A percentile compares a stretch with the other conserved stretches of the same genome.
Conservation (phyloP, 1,284 basidiomycete species). For the Ceratobasidium sp. region DNA sequence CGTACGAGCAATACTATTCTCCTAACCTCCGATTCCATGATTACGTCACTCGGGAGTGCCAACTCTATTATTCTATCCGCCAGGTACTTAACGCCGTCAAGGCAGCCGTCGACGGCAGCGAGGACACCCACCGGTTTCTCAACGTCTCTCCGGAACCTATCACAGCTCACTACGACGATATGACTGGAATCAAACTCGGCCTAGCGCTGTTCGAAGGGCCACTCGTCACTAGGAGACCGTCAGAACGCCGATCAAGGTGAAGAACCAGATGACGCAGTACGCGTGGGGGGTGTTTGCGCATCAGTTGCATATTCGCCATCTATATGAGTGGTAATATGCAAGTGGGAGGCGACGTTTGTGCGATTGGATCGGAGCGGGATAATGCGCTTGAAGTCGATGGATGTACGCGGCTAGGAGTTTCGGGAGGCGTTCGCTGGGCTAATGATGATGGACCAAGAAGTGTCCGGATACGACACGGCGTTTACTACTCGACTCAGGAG, state of each 20-base stretch:
- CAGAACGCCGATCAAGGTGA: constrained; percentile 22
- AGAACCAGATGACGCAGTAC: not conserved
- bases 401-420: constrained; percentile 9
- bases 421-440: constrained; percentile 13
- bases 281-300: constrained; percentile 25
- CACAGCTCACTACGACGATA: not conserved
- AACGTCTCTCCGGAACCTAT: not conserved
- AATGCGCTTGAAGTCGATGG: not conserved
- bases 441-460: constrained; percentile 10
- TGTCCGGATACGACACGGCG: constrained; percentile 8
- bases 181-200: constrained; percentile 9
- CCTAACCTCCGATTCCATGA: not conserved
- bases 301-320: constrained; percentile 32
- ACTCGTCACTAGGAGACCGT: constrained; percentile 27
- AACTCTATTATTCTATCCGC: not conserved
- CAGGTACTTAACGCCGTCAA: constrained; percentile 15
- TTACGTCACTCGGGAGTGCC: not conserved
- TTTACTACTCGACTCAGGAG: not conserved
- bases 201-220: constrained; percentile 11
- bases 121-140: not conserved
- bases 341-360: constrained; percentile 13
- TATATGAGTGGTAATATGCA: constrained; percentile 20
- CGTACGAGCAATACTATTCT: not conserved
- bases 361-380: constrained; percentile 28
- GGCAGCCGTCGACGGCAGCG: not conserved